Evolutionary conservation across 2,329 filamentous ascomycete genomes (phyloP).

Genomic region (Fusarium sarcochroum): DNA sequence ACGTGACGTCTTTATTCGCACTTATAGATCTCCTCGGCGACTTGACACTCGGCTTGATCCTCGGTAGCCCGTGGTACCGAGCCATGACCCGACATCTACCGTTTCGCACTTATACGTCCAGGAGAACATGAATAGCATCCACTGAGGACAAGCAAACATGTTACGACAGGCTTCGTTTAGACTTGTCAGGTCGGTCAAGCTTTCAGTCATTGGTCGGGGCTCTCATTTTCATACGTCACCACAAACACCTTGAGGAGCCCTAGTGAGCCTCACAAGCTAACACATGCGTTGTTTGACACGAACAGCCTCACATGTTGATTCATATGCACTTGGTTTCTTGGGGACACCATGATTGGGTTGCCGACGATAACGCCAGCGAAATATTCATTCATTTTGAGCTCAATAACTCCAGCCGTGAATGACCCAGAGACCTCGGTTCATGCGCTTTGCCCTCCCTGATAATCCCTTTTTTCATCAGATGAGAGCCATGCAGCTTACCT

Average conservation of each 20-base stretch:
- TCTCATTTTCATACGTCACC: neutral
- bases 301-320: neutral
- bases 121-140: constrained; percentile 6
- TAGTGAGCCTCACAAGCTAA: neutral
- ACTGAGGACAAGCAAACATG: neutral
- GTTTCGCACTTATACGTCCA: constrained; percentile 36
- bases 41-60: constrained; percentile 35
- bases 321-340: constrained; percentile 4
- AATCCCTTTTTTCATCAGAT: constrained; percentile 40
- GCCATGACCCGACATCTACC: constrained; percentile 34
- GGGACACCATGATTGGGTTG: constrained; percentile 33
- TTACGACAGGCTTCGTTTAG: neutral
- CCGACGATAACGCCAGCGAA: constrained; percentile 38
- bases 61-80: constrained; percentile 44
- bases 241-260: neutral
- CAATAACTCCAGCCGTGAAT: constrained; percentile 49
- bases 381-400: constrained; percentile 51
- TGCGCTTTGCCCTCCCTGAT: constrained; percentile 43
- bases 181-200: neutral
- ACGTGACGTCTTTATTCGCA: constrained; percentile 39
- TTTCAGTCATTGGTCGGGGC: neutral
- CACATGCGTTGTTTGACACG: neutral
- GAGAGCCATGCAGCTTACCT: constrained; percentile 42
- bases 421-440: constrained; percentile 48
- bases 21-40: constrained; percentile 41